Conservation (phyloP, 2,329 filamentous ascomycete species). For the Colletotrichum australisinense region DNA sequence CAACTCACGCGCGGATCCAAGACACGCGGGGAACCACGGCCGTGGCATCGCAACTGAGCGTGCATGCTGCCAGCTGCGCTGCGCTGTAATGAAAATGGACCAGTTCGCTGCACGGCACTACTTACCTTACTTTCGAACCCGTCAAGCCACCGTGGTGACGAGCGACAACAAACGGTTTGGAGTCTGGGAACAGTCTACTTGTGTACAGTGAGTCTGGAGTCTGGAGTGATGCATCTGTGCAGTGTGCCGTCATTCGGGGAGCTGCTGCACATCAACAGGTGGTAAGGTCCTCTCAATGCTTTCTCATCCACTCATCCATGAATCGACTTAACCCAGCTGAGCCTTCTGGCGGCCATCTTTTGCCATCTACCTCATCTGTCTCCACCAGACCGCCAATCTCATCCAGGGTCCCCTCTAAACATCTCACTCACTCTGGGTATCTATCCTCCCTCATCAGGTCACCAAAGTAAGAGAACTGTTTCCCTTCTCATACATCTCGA, state of each 20-base stretch:
- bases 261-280: neutral
- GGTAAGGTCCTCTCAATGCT: neutral
- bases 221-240: neutral
- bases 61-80: neutral
- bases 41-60: neutral
- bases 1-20: neutral
- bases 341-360: constrained; percentile 23
- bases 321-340: constrained; percentile 1
- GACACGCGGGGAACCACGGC: neutral
- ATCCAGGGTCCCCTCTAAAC: constrained; percentile 9
- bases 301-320: neutral
- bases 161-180: neutral
- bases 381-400: constrained; percentile 31
- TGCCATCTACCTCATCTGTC: constrained; percentile 34
- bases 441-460: neutral
- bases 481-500: neutral
- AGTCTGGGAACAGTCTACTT: neutral
- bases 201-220: too few relatives aligned
- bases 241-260: constrained; percentile 6
- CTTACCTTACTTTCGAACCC: neutral
- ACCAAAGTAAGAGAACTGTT: too few relatives aligned
- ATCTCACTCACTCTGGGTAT: neutral
- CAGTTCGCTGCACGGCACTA: neutral
- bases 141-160: neutral
- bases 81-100: neutral